Base-by-base conservation (phyloP, 108 stramenopile genomes). In the Nannochloropsis gaditana region DNA sequence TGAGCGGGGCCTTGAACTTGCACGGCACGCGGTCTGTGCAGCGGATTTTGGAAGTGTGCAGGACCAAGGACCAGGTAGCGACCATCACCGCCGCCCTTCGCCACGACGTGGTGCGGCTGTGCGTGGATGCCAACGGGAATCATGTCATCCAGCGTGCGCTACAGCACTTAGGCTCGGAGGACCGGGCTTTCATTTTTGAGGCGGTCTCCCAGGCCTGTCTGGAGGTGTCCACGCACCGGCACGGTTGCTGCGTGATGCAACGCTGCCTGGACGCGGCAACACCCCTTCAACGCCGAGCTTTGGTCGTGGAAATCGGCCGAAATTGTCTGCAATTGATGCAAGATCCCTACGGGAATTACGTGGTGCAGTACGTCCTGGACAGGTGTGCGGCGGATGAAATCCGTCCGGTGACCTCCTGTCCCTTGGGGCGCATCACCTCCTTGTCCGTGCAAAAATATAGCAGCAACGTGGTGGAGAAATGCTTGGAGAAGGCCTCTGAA, bases 241-340 rank as follows among this genome's bases (percentile, higher is more conserved):
- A 98, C 89, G 98, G 98, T 11, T 97, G 97, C 89, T 97, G 98
- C 84, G 98, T 97, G 82, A 95, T 98, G 89, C 98, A 98, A 88
- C 92, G 97, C 42, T 97, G 96, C 87, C 91, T 98, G 9, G 96
- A 97, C 84, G 96, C 96, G 41, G 95, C 95, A 41, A 93, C 93
- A 82, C 91, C 92, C 42, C 90, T 93, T 3, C 95, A 96, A 2
- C 91, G 98, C 47, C 90, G 93, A 43, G 91, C 95, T 84, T 92
- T 98, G 45, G 95, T 97, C 19, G 90, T 88, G 9, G 59, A 73
- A 73, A 73, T 73, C 8, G 59, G 59, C 19, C 59, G 59, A 4
- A 73, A 73, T 3, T 73, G 59, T n/a, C 59, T 73, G 19, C 59
- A 73, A n/a, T 8, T 73, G 8, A 73, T 97, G 94, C 95, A 95